Evolutionary conservation across 257 asterid genomes (phyloP), one percentile per base, ranked within the genome.

Genomic region (Fraxinus americana): DNA sequence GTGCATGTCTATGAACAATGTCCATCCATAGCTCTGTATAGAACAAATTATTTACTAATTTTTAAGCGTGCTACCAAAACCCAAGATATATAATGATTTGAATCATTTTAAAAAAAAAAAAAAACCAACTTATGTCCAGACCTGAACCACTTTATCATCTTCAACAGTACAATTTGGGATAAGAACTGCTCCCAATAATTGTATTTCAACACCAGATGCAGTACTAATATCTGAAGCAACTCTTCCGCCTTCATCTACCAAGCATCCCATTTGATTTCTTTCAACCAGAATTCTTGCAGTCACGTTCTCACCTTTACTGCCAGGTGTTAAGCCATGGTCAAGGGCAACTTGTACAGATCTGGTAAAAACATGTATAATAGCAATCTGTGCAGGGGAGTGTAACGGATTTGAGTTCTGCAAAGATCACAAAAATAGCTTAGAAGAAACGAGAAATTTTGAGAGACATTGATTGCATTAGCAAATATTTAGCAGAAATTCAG

Each of bases 381-480:
- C 94, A 61, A 83, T 78, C 85, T 83, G 94, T 75, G 92, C 90
- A 81, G 92, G 82, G 35, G 90, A 88, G 83, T 71, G 67, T 65
- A 80, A 72, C 25, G 84, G 86, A 50, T 86, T 78, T 43, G 75
- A 77, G 82, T 30, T 81, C 94, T 89, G 90, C 79, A 84, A 79
- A 83, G 73, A 76, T 69, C 13, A 75, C 21, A 23, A 43, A 71
- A 79, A 30, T 59, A 69, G 81, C 57, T 29, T 70, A 25, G 50
- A 79, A 75, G 23, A 67, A 70, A 75, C 50, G 50, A 34, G 65
- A 77, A 66, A 23, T 57, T 38, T 69, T 71, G 25, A 77, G 30
- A 27, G 67, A 54, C 16, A 48, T 70, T 48, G 61, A 78, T 67
- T 32, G 57, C 32, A 61, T 57, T 63, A 72, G 77, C 78, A 65